Conservation (phyloP, 1,284 basidiomycete species). For the Ceratobasidium sp. region DNA sequence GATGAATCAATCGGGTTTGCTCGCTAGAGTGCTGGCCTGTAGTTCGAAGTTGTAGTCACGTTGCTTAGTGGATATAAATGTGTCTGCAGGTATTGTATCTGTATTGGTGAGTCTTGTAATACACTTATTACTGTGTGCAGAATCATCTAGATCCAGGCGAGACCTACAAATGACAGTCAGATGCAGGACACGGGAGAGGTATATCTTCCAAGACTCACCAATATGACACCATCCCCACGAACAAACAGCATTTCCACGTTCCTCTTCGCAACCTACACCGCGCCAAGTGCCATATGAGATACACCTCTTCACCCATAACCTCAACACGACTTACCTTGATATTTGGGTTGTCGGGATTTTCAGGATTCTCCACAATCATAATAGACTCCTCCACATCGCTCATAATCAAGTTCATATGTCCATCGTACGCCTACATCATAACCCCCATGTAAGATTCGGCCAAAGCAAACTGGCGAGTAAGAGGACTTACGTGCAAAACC, state of each 20-base stretch:
- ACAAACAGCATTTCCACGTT: conserved; percentile 99
- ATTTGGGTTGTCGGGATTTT: conserved; percentile 54
- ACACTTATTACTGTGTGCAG: neutral
- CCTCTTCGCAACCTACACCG: conserved; percentile 83
- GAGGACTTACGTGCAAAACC: conserved; percentile 83
- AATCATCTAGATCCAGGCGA: conserved; percentile 60
- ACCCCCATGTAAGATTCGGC: conserved; percentile 8
- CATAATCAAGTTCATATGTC: conserved; percentile 99
- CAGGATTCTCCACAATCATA: conserved; percentile 79
- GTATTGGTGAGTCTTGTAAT: neutral
- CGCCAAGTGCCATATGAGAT: conserved; percentile 14
- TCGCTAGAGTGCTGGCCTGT: no score
- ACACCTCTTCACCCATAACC: conserved; percentile 50
- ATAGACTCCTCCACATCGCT: conserved; percentile 98
- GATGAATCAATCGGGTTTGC: no score
- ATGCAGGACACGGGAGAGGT: neutral
- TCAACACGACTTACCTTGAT: conserved; percentile 21
- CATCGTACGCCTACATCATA: conserved; percentile 88
- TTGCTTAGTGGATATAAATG: neutral
- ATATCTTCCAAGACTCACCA: conserved; percentile 65
- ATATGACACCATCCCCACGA: conserved; percentile 92
- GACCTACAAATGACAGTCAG: conserved; percentile 60
- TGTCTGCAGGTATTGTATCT: neutral
- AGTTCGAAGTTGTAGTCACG: neutral
- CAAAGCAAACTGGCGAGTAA: conserved; percentile 1